Percentiles rank a stretch among this genome's conserved stretches.
These are phyloP conservation scores for Dioscorea alata DNA, from an alignment of 106 monocot genomes.

Conservation along the genomic window DNA sequence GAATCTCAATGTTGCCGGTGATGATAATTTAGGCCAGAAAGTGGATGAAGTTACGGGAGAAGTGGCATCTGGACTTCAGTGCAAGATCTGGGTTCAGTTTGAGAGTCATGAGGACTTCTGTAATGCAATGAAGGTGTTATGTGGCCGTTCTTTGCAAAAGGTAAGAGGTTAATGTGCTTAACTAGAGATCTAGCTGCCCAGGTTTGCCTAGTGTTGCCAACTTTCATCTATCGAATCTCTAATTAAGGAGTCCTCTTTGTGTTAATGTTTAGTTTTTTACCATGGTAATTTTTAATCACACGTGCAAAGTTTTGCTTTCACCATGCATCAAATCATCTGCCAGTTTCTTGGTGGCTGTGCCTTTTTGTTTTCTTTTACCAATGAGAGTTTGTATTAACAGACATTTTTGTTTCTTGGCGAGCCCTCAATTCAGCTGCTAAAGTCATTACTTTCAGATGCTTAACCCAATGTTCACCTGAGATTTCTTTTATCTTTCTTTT, in stretches of 20 bases:
- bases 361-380: too few relatives aligned
- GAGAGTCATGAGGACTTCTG: slow-evolving; percentile 70
- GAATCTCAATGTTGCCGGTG: slow-evolving; percentile 73
- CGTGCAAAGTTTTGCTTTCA: neutral
- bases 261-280: too few relatives aligned
- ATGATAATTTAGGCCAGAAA: slow-evolving; percentile 49
- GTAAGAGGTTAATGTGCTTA: slow-evolving; percentile 19
- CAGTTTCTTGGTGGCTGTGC: neutral
- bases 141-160: slow-evolving; percentile 84
- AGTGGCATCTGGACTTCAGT: slow-evolving; percentile 68
- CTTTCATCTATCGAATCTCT: neutral
- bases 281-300: too few relatives aligned
- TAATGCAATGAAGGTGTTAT: slow-evolving; percentile 67
- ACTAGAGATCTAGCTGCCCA: neutral
- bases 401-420: too few relatives aligned
- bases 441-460: too few relatives aligned
- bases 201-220: neutral
- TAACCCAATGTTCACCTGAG: neutral
- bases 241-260: neutral
- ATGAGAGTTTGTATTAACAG: too few relatives aligned
- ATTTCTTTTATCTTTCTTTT: neutral
- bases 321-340: neutral
- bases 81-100: slow-evolving; percentile 86
- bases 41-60: slow-evolving; percentile 33
- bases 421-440: too few relatives aligned